phyloP scores from a whole-genome alignment of 371 early-diverging fungal genomes.

The Mucor velutinosus region DNA sequence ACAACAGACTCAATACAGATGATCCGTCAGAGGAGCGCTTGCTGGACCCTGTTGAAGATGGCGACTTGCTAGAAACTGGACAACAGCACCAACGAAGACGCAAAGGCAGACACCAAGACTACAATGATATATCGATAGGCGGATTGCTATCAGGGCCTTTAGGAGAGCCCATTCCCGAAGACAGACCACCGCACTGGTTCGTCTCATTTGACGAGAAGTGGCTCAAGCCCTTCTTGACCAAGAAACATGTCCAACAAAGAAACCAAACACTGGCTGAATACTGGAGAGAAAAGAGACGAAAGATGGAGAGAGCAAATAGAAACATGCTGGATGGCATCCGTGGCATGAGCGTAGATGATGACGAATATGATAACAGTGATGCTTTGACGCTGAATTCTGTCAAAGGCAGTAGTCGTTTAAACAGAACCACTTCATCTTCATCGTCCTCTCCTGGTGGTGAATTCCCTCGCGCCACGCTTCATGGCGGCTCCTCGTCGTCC shows the following conservation, averaged over 20 bases:
- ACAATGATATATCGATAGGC: conserved; percentile 47
- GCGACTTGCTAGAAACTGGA: conserved; percentile 19
- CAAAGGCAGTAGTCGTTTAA: neutral
- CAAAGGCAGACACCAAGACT: conserved; percentile 6
- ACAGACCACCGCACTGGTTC: conserved; percentile 79
- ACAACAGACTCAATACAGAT: neutral
- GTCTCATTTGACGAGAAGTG: conserved; percentile 80
- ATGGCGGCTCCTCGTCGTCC: conserved; percentile 9
- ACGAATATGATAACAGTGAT: conserved; percentile 29
- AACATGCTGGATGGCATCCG: conserved; percentile 49
- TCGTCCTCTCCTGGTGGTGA: neutral
- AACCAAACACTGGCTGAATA: conserved; percentile 52
- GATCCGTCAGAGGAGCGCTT: conserved; percentile 1
- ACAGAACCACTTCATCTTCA: neutral
- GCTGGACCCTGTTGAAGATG: conserved; percentile 25
- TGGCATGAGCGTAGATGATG: conserved; percentile 28
- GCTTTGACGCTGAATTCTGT: conserved; percentile 42
- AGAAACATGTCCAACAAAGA: conserved; percentile 44
- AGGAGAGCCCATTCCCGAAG: conserved; percentile 56
- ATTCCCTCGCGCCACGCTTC: conserved; percentile 2
- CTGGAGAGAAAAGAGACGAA: conserved; percentile 50
- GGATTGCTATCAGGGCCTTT: conserved; percentile 50
- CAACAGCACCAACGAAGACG: conserved; percentile 22
- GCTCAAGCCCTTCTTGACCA: conserved; percentile 78
- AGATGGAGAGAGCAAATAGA: conserved; percentile 51